Evolutionary conservation across 2,329 filamentous ascomycete species (phyloP).

Genomic region (Fusarium avenaceum): DNA sequence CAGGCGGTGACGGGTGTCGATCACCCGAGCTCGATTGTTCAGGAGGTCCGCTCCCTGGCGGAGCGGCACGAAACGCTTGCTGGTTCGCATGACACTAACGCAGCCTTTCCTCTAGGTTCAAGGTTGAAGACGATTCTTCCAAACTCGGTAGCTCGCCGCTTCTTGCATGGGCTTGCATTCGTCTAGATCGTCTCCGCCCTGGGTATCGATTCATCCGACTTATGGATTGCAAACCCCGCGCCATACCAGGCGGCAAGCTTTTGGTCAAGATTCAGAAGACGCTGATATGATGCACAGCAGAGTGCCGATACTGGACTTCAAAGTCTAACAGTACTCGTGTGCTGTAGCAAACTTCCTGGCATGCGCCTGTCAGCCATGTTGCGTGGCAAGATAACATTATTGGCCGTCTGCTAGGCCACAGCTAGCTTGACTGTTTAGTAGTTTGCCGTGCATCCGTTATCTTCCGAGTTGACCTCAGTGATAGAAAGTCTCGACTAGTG

Average conservation of each 20-base stretch:
- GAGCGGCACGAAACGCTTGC: slow-evolving; percentile 11
- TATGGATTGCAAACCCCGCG: slow-evolving; percentile 60
- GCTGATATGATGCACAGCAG: slow-evolving; percentile 51
- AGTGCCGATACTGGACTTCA: slow-evolving; percentile 1
- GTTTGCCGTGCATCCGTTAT: not conserved
- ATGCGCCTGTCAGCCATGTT: not conserved
- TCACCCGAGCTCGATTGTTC: not conserved
- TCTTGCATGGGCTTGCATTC: slow-evolving; percentile 70
- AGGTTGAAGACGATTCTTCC: slow-evolving; percentile 64
- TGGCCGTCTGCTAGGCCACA: not conserved
- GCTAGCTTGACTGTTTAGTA: slow-evolving; percentile 1
- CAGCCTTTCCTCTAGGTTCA: slow-evolving; percentile 59
- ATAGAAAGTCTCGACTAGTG: not conserved
- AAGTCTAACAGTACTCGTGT: not conserved
- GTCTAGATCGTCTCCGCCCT: slow-evolving; percentile 67
- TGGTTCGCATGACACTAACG: slow-evolving; percentile 40
- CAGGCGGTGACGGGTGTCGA: slow-evolving; percentile 4
- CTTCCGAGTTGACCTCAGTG: not conserved
- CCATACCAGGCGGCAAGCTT: slow-evolving; percentile 62
- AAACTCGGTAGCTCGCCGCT: slow-evolving; percentile 55
- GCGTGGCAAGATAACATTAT: not conserved
- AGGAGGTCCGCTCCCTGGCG: not conserved
- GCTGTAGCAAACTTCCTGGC: slow-evolving; percentile 11
- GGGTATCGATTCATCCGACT: slow-evolving; percentile 70
- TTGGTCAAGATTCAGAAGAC: slow-evolving; percentile 67